phyloP scores from a whole-genome alignment of 1,139 yeast genomes.

The Pichia sp. region DNA sequence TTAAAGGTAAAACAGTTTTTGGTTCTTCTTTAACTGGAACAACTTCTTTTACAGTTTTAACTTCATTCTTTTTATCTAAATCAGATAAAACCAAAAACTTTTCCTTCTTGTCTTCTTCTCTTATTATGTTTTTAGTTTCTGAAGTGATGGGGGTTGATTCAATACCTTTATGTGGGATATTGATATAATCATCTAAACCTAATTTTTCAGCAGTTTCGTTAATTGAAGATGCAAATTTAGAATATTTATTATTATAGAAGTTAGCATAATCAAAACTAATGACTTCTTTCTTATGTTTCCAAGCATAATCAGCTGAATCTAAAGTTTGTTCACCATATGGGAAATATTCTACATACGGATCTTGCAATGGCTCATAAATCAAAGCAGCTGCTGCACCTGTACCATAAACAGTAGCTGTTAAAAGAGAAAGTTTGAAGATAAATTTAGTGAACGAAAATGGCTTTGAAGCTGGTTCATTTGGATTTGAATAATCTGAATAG shows the following conservation, averaged over 20 bases:
- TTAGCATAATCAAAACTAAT: conserved; percentile 22
- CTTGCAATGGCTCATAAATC: conserved; percentile 39
- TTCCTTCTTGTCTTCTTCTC: conserved; percentile 6
- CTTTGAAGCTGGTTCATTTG: conserved; percentile 11
- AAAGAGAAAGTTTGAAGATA: conserved; percentile 31
- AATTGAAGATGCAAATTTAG: conserved; percentile 20
- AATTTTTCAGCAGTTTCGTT: conserved; percentile 33
- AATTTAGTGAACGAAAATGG: conserved; percentile 22
- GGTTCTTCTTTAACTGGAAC: conserved; percentile 11
- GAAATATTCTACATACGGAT: conserved; percentile 49
- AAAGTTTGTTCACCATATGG: conserved; percentile 54
- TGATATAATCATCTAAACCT: conserved; percentile 36
- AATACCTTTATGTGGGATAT: conserved; percentile 38
- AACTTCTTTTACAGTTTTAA: neutral
- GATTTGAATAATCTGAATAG: conserved; percentile 1
- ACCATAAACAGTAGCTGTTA: conserved; percentile 35
- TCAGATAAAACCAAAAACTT: conserved; percentile 14
- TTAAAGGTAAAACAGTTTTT: conserved; percentile 21
- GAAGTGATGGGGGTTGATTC: conserved; percentile 21
- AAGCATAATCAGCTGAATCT: conserved; percentile 38
- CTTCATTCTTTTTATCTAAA: conserved; percentile 8
- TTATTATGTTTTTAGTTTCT: neutral
- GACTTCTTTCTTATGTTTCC: conserved; percentile 34
- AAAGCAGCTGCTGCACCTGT: conserved; percentile 40
- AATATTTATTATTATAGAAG: conserved; percentile 14